Evolutionary conservation across 192 early-diverging fungal species (phyloP).

Genomic region (Entophlyctis luteolus): DNA sequence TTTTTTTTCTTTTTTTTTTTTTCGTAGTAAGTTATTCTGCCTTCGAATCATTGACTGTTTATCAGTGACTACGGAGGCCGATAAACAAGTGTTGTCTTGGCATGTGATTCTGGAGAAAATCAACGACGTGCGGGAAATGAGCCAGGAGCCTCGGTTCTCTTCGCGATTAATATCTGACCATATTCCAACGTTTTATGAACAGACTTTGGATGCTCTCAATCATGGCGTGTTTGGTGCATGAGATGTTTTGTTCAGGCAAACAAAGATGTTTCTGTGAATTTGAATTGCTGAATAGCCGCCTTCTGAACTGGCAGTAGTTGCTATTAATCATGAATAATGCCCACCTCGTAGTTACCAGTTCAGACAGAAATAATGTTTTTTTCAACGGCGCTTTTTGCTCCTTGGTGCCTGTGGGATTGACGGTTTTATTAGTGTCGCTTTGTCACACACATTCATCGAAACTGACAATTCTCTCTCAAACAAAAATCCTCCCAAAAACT

Average conservation of each 20-base stretch:
- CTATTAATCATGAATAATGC: too few relatives aligned
- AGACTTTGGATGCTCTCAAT: constrained; percentile 29
- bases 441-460: too few relatives aligned
- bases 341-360: too few relatives aligned
- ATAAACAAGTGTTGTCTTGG: constrained; percentile 12
- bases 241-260: background rate
- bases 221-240: background rate
- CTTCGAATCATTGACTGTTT: too few relatives aligned
- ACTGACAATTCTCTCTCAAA: too few relatives aligned
- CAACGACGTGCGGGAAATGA: constrained; percentile 74
- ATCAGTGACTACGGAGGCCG: constrained; percentile 2
- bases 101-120: constrained; percentile 50
- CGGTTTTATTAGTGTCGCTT: too few relatives aligned
- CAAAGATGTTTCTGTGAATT: background rate
- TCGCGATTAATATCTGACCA: constrained; percentile 77
- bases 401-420: too few relatives aligned
- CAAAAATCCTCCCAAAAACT: too few relatives aligned
- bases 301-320: too few relatives aligned
- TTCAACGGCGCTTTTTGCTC: too few relatives aligned
- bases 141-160: constrained; percentile 76
- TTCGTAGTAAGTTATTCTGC: background rate
- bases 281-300: too few relatives aligned
- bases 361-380: too few relatives aligned
- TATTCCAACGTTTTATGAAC: constrained; percentile 68
- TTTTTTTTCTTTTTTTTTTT: background rate